Evolutionary conservation across 2,329 filamentous ascomycete species (phyloP).

Genomic region (Aspergillus quadricinctus): DNA sequence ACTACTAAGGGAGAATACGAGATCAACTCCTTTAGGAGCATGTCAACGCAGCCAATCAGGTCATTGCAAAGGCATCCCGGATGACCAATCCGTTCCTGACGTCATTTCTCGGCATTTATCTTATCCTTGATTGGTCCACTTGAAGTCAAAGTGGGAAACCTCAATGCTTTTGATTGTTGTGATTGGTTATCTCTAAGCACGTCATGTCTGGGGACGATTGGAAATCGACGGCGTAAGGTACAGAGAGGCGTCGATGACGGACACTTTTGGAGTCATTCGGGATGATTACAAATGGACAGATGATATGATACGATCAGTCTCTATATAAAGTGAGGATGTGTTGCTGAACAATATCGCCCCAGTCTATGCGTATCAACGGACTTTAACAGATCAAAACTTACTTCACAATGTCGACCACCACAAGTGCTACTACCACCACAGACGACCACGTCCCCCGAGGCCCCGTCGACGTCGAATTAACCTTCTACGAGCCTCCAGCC

Average conservation of each 20-base stretch:
- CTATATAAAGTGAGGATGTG: not conserved
- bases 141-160: not conserved
- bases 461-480: constrained; percentile 57
- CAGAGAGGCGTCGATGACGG: not conserved
- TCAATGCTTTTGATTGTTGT: not conserved
- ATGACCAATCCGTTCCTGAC: not conserved
- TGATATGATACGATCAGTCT: not conserved
- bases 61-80: not conserved
- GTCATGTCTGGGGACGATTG: not conserved
- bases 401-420: not conserved
- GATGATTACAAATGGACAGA: not conserved
- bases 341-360: not conserved
- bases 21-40: not conserved
- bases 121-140: not conserved
- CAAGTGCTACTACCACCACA: not conserved
- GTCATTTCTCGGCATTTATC: not conserved
- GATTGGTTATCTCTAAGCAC: not conserved
- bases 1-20: not conserved
- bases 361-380: not conserved
- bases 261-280: not conserved
- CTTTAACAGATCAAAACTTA: not conserved
- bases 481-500: constrained; percentile 60
- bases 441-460: constrained; percentile 49
- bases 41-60: not conserved
- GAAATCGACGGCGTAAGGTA: not conserved